Evolutionary conservation across 2,329 filamentous ascomycete genomes (phyloP), one percentile per base, ranked within the genome.

Genomic region (Amphichorda felina): DNA sequence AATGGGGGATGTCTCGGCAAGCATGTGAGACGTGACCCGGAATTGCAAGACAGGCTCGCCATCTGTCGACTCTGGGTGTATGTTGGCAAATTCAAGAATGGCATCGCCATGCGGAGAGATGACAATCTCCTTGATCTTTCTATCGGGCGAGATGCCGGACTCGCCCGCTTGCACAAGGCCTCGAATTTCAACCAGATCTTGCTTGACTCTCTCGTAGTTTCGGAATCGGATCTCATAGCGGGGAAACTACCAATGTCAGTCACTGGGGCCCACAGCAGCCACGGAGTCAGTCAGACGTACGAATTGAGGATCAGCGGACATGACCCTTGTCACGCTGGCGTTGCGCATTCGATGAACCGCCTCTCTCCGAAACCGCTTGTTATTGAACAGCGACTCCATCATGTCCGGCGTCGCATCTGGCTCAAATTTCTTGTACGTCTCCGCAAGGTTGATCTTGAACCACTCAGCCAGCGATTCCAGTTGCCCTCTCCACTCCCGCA

Each of bases 81-180:
- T 44, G 40, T 71, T 69, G 36, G 61, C 55, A 40, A 72, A 73
- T 40, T 72, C 69, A 22, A 73, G 55, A 18, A 73, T 57, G 3
- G 59, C 59, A 40, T 72, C 67, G 6, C 70, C 68, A 3, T 54
- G 54, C 2, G 55, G 54, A 0, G 61, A 55, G 35, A 72, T 65
- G 25, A 52, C 46, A 29, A 55, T 57, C 36, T 71, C 66, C 13
- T 56, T 50, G 8, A 67, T 51, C 0, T 46, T 47, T 33, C 60
- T 52, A 13, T 55, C 56, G 2, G 56, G 55, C 1, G 58, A 53
- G 19, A 62, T 61, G 8, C 57, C 60, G 0, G 61, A 60, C 40
- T 64, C 59, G 1, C 51, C 56, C 1, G 54, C 46, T 13, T 61
- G 55, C 2, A 69, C 47, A 1, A 68, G 47, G n/a, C 54, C 51